Evolutionary conservation across 2,329 filamentous ascomycete species (phyloP).

Genomic region (Sporothrix brunneoviolacea): DNA sequence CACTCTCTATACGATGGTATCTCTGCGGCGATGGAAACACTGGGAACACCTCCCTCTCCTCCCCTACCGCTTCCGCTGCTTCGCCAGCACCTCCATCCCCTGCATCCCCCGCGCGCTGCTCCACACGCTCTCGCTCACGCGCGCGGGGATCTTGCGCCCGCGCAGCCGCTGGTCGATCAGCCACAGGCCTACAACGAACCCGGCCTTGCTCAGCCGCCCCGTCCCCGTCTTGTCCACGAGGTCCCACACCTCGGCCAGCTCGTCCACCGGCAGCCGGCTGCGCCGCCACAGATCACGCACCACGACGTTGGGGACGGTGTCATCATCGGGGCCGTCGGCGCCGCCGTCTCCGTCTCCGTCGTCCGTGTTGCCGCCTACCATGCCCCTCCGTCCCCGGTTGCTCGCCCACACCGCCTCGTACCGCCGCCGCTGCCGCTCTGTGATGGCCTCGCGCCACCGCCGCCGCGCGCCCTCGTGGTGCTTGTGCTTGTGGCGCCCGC

Average conservation of each 20-base stretch:
- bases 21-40: no score
- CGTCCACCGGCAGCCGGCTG: slow-evolving; percentile 59
- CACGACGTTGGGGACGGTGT: slow-evolving; percentile 60
- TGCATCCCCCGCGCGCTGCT: slow-evolving; percentile 51
- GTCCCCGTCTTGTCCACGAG: slow-evolving; percentile 54
- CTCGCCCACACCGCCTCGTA: slow-evolving; percentile 84
- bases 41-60: not conserved
- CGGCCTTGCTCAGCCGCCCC: slow-evolving; percentile 56
- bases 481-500: slow-evolving; percentile 49
- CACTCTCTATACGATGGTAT: not conserved
- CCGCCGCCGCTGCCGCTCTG: slow-evolving; percentile 64
- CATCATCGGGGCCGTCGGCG: slow-evolving; percentile 26
- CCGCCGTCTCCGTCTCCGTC: not conserved
- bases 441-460: slow-evolving; percentile 71
- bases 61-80: slow-evolving; percentile 4
- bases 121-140: slow-evolving; percentile 71
- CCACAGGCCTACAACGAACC: slow-evolving; percentile 82
- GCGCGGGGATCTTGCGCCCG: slow-evolving; percentile 67
- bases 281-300: slow-evolving; percentile 70
- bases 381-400: slow-evolving; percentile 53
- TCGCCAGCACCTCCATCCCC: slow-evolving; percentile 26
- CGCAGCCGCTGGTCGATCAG: slow-evolving; percentile 74
- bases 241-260: slow-evolving; percentile 70
- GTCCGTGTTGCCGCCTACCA: slow-evolving; percentile 4
- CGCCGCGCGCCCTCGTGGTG: slow-evolving; percentile 71